A percentile compares a stretch with the other conserved stretches of the same genome.
phyloP scores from a whole-genome alignment of 2,329 filamentous ascomycete genomes.

The Apiospora hydei region DNA sequence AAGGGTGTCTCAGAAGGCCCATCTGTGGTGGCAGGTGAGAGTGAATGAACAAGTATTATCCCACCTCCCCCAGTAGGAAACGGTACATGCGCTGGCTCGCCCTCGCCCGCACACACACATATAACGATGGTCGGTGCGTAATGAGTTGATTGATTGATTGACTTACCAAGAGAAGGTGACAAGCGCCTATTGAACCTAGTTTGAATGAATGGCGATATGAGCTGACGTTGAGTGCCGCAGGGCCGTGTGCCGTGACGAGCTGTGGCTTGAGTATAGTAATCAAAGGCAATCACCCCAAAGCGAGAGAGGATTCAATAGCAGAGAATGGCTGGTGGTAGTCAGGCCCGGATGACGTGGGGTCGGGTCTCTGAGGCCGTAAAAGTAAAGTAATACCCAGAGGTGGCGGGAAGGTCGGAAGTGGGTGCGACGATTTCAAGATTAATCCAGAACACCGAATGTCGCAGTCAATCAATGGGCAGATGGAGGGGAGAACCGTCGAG shows the following conservation, averaged over 20 bases:
- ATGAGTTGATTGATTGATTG: constrained; percentile 18
- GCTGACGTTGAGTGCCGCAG: background rate
- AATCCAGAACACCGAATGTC: constrained; percentile 21
- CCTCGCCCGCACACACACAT: background rate
- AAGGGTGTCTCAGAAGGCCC: constrained; percentile 21
- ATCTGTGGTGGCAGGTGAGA: constrained; percentile 20
- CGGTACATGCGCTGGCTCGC: background rate
- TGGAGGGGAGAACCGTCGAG: background rate
- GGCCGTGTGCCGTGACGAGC: constrained; percentile 11
- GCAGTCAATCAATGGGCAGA: background rate
- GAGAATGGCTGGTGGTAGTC: background rate
- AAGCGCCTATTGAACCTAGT: constrained; percentile 20
- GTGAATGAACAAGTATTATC: constrained; percentile 11
- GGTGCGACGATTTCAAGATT: constrained; percentile 17
- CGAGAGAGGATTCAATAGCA: constrained; percentile 8
- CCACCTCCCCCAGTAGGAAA: constrained; percentile 11
- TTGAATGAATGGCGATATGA: constrained; percentile 11
- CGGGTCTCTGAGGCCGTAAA: background rate
- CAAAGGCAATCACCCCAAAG: background rate
- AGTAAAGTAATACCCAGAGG: constrained; percentile 9
- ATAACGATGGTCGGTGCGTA: constrained; percentile 18
- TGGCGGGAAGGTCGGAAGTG: constrained; percentile 12
- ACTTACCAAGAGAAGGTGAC: constrained; percentile 13
- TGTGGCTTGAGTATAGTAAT: constrained; percentile 14
- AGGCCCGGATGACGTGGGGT: constrained; percentile 14